phyloP scores from a whole-genome alignment of 2,329 filamentous ascomycete genomes.

The Aureobasidium subglaciale region DNA sequence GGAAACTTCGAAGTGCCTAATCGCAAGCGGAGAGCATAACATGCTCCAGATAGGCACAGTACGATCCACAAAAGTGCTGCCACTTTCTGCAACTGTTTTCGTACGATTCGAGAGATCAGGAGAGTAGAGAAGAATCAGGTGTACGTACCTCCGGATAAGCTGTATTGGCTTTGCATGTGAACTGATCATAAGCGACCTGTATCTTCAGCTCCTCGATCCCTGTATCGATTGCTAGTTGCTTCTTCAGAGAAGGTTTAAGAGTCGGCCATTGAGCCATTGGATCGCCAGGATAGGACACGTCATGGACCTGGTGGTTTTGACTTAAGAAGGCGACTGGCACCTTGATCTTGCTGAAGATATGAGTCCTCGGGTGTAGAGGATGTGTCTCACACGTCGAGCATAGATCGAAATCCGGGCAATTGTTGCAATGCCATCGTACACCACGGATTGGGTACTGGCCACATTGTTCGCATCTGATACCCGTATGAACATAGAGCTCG shows the following conservation, averaged over 20 bases:
- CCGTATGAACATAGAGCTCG: constrained; percentile 85
- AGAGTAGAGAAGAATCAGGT: background rate
- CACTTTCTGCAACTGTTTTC: too few relatives aligned
- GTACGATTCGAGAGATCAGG: too few relatives aligned
- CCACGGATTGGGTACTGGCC: constrained; percentile 83
- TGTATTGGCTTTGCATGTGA: constrained; percentile 84
- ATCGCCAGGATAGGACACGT: constrained; percentile 83
- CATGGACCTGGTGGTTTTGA: constrained; percentile 67
- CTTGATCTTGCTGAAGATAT: constrained; percentile 93
- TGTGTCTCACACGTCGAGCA: constrained; percentile 81
- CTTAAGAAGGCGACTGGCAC: constrained; percentile 82
- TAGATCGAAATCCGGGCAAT: constrained; percentile 92
- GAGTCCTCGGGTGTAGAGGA: constrained; percentile 77
- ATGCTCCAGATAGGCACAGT: too few relatives aligned
- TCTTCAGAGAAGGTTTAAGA: constrained; percentile 61
- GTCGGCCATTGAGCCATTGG: constrained; percentile 62
- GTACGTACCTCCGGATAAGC: constrained; percentile 58
- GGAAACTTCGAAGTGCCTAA: too few relatives aligned
- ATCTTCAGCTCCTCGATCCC: constrained; percentile 72
- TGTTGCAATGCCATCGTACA: constrained; percentile 87
- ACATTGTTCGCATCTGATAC: constrained; percentile 87
- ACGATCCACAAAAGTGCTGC: too few relatives aligned
- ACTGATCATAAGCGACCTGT: constrained; percentile 94
- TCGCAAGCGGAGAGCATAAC: too few relatives aligned
- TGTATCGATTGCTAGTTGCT: constrained; percentile 45